These are phyloP conservation scores for Tricholoma bakamatsutake DNA, from an alignment of 768 basidiomycete genomes.

Conservation along the genomic window DNA sequence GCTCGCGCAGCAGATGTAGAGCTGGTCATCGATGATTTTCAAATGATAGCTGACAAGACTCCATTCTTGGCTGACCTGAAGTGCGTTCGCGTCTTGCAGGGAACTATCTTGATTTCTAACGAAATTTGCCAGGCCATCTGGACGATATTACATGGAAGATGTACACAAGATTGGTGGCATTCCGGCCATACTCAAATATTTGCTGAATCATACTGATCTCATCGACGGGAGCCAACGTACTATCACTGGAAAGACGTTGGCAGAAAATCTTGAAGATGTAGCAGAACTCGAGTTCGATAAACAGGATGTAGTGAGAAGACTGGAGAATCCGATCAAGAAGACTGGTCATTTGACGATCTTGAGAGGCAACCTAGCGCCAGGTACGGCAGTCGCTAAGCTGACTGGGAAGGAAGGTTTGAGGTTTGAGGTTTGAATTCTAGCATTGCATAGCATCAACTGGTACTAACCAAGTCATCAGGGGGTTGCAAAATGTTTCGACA, in stretches of 20 bases:
- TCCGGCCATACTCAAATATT: constrained; percentile 79
- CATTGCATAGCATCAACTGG: neutral
- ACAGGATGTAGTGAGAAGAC: constrained; percentile 71
- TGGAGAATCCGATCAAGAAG: constrained; percentile 77
- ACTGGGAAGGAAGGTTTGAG: constrained; percentile 87
- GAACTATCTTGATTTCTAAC: neutral
- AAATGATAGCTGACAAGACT: constrained; percentile 69
- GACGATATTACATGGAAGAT: constrained; percentile 88
- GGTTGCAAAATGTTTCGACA: constrained; percentile 72
- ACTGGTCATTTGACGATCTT: constrained; percentile 87
- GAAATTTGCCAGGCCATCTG: constrained; percentile 54
- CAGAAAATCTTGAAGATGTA: constrained; percentile 80
- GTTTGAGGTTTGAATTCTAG: constrained; percentile 57
- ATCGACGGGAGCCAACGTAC: constrained; percentile 83
- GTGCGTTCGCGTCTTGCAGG: constrained; percentile 27
- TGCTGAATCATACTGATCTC: constrained; percentile 69
- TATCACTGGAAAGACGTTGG: constrained; percentile 86
- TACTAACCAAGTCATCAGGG: constrained; percentile 37
- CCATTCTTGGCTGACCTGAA: constrained; percentile 84
- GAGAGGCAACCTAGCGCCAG: constrained; percentile 85
- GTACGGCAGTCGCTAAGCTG: constrained; percentile 84
- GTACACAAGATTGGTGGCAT: constrained; percentile 82
- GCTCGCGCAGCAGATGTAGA: constrained; percentile 71
- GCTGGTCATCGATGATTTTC: constrained; percentile 84
- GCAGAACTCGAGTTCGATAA: constrained; percentile 60